Evolutionary conservation across 1,284 basidiomycete genomes (phyloP).

Genomic region (Ustilago trichophora): DNA sequence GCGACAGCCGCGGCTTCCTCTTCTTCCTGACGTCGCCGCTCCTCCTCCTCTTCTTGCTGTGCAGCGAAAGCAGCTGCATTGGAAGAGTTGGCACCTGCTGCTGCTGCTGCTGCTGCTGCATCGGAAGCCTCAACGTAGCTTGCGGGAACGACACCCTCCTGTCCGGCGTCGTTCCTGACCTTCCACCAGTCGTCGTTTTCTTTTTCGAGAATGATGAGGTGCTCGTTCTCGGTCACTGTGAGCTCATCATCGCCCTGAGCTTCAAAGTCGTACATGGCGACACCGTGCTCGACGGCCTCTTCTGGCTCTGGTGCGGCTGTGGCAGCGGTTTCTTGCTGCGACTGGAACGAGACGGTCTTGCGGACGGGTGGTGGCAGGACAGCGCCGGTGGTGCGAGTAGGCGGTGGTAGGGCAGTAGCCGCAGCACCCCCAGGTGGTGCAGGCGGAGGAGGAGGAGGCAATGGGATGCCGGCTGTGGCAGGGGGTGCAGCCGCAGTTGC

Average conservation of each 20-base stretch:
- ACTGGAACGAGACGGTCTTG: constrained; percentile 54
- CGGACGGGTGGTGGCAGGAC: constrained; percentile 50
- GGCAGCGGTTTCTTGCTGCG: too few relatives aligned
- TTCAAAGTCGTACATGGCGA: constrained; percentile 89
- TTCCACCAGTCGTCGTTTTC: constrained; percentile 98
- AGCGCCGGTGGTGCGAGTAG: constrained; percentile 38
- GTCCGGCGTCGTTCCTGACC: constrained; percentile 75
- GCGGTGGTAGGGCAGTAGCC: constrained; percentile 48
- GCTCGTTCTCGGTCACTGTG: constrained; percentile 84
- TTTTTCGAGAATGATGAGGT: constrained; percentile 80
- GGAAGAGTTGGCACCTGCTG: constrained; percentile 12
- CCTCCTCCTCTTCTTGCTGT: constrained; percentile 40
- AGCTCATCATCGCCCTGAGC: constrained; percentile 96
- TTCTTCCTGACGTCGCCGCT: constrained; percentile 38
- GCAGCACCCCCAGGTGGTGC: constrained; percentile 26
- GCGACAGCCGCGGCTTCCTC: constrained; percentile 43
- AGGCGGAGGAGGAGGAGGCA: constrained; percentile 43
- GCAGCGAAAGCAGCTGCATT: constrained; percentile 30
- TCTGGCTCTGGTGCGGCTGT: constrained; percentile 17
- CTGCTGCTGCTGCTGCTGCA: too few relatives aligned
- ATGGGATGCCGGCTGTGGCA: constrained; percentile 16
- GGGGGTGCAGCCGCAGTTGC: constrained; percentile 15
- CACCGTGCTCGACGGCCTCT: constrained; percentile 54
- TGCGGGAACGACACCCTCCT: constrained; percentile 94
- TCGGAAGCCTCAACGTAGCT: constrained; percentile 84